Evolutionary conservation across 257 asterid species (phyloP).

Genomic region (Cynanchum wilfordii): DNA sequence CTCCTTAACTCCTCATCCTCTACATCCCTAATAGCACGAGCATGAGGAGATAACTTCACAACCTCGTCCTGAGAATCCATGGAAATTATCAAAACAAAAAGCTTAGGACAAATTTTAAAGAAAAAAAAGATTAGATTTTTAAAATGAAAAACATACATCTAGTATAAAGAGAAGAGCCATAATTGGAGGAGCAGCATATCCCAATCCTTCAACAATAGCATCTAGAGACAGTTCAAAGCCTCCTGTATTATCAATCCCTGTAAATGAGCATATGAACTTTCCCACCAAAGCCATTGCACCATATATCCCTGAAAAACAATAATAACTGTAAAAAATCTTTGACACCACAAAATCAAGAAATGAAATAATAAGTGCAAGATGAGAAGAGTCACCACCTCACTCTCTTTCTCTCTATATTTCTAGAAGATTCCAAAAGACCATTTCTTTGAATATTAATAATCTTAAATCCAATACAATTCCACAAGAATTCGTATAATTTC

Average conservation of each 20-base stretch:
- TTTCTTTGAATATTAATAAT: too few species aligned
- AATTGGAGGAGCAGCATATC: conserved; percentile 95
- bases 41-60: conserved; percentile 89
- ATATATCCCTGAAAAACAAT: conserved; percentile 56
- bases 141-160: conserved; percentile 45
- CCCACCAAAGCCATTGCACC: conserved; percentile 96
- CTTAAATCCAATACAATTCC: too few species aligned
- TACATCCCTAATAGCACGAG: conserved; percentile 95
- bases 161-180: conserved; percentile 91
- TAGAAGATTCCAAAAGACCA: too few species aligned
- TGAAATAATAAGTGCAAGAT: not conserved
- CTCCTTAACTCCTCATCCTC: conserved; percentile 90
- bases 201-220: conserved; percentile 84
- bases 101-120: not conserved
- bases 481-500: too few species aligned
- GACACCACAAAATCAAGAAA: not conserved
- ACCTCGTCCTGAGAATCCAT: conserved; percentile 70
- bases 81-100: not conserved
- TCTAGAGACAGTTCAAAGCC: conserved; percentile 72
- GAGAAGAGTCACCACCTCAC: too few species aligned
- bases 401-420: too few species aligned
- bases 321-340: not conserved
- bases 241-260: conserved; percentile 80
- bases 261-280: conserved; percentile 78
- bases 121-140: too few species aligned